Conservation (phyloP, 2,329 filamentous ascomycete species). For the Fusarium cicatricum region DNA sequence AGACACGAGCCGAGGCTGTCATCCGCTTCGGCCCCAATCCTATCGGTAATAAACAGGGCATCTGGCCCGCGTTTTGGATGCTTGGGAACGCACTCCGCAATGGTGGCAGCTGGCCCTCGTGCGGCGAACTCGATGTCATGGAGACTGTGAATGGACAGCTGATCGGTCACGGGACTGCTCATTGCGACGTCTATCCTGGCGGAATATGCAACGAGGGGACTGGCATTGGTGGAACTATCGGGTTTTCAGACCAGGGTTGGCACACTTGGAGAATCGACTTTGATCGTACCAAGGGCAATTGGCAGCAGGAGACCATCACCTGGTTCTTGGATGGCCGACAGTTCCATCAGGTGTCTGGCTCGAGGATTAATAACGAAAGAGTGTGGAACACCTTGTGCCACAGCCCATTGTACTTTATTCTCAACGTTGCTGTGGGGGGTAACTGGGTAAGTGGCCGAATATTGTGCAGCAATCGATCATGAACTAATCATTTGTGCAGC, state of each 20-base stretch:
- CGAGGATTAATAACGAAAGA: conserved; percentile 51
- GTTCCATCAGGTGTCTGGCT: conserved; percentile 54
- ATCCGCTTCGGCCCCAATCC: conserved; percentile 51
- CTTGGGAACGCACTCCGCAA: conserved; percentile 34
- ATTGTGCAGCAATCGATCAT: fast-evolving
- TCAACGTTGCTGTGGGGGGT: conserved; percentile 63
- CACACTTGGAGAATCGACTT: conserved; percentile 58
- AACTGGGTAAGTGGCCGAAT: conserved; percentile 51
- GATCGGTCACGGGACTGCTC: conserved; percentile 19
- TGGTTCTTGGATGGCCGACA: conserved; percentile 55
- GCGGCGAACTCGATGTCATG: conserved; percentile 35
- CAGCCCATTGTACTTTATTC: conserved; percentile 57
- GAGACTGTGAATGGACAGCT: conserved; percentile 27
- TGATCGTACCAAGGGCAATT: conserved; percentile 55
- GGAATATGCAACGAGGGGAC: conserved; percentile 58
- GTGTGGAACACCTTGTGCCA: conserved; percentile 58
- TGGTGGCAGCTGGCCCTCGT: conserved; percentile 34
- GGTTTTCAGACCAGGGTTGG: conserved; percentile 51
- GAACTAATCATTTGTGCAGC: conserved; percentile 43
- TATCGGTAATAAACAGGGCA: conserved; percentile 52
- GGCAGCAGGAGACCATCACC: conserved; percentile 55
- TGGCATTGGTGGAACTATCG: conserved; percentile 48
- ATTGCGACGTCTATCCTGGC: conserved; percentile 43
- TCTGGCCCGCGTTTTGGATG: conserved; percentile 45
- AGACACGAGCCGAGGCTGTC: conserved; percentile 52